These are phyloP conservation scores for Pezicula neosporulosa DNA, from an alignment of 2,329 filamentous ascomycete species.

Conservation along the genomic window DNA sequence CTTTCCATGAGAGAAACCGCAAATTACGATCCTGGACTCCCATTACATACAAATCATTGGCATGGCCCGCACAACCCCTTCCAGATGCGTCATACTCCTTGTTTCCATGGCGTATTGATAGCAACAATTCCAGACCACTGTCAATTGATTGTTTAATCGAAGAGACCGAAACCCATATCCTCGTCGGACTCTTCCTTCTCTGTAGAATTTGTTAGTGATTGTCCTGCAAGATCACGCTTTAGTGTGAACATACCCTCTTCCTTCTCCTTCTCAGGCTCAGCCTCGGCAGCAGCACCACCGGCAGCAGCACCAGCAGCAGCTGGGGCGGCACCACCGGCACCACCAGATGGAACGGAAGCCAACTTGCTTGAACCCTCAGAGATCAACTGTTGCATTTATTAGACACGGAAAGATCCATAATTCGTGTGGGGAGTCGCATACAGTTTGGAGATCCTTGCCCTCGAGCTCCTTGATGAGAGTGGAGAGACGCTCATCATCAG, in stretches of 20 bases:
- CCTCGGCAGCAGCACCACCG: constrained; percentile 61
- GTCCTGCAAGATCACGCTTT: constrained; percentile 1
- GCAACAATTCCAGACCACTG: constrained; percentile 15
- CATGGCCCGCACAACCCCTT: constrained; percentile 25
- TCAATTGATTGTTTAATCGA: constrained; percentile 56
- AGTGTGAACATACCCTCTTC: constrained; percentile 73
- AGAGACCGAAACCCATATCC: constrained; percentile 75
- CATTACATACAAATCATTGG: constrained; percentile 23
- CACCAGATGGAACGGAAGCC: constrained; percentile 93
- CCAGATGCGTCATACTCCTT: constrained; percentile 19
- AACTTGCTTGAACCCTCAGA: constrained; percentile 87
- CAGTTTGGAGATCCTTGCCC: constrained; percentile 91
- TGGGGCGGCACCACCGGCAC: constrained; percentile 68
- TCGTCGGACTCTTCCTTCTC: constrained; percentile 70
- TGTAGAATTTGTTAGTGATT: constrained; percentile 28
- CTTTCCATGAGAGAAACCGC: constrained; percentile 16
- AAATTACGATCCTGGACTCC: constrained; percentile 16
- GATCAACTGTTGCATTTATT: constrained; percentile 67
- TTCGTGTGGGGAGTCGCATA: constrained; percentile 38
- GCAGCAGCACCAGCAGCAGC: constrained; percentile 65
- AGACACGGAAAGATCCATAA: constrained; percentile 24
- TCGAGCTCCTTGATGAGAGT: constrained; percentile 87
- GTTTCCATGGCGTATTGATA: constrained; percentile 17
- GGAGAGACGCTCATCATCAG: constrained; percentile 80
- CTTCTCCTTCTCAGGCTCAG: constrained; percentile 65